A percentile compares a stretch with the other conserved stretches of the same genome.
Conservation (phyloP, 495 filamentous ascomycete species). For the Penicillium arizonense region DNA sequence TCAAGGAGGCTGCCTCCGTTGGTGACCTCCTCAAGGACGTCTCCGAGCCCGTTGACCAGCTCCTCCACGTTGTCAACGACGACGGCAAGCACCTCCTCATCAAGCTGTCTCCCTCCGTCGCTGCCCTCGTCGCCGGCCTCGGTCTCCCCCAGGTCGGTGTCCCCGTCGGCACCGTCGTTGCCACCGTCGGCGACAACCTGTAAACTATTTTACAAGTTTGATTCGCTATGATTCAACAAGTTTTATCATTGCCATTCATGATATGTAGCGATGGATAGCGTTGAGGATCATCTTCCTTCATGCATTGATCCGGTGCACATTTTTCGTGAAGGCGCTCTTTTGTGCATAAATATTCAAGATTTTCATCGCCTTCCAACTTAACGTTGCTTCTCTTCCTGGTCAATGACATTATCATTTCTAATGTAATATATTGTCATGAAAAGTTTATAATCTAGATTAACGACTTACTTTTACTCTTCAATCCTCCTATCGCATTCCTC, state of each 20-base stretch:
- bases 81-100: conserved; percentile 36
- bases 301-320: conserved; percentile 18
- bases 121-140: conserved; percentile 34
- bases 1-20: conserved; percentile 29
- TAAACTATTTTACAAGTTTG: conserved; percentile 21
- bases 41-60: conserved; percentile 24
- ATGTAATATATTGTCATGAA: conserved; percentile 4
- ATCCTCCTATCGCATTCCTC: too few relatives aligned
- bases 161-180: conserved; percentile 35
- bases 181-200: conserved; percentile 36
- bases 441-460: background rate
- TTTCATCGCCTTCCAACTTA: conserved; percentile 9
- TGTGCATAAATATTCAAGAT: conserved; percentile 13
- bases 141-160: conserved; percentile 33
- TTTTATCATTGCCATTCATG: background rate
- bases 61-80: conserved; percentile 33
- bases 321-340: conserved; percentile 14
- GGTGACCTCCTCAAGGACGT: conserved; percentile 41
- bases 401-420: conserved; percentile 10
- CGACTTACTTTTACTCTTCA: background rate
- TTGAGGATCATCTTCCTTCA: conserved; percentile 12
- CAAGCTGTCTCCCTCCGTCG: conserved; percentile 32
- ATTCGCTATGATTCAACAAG: conserved; percentile 2
- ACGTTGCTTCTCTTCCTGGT: conserved; percentile 1
- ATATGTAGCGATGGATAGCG: conserved; percentile 24